Base-by-base conservation (phyloP, 2,329 filamentous ascomycete genomes). In the Fusarium zealandicum region DNA sequence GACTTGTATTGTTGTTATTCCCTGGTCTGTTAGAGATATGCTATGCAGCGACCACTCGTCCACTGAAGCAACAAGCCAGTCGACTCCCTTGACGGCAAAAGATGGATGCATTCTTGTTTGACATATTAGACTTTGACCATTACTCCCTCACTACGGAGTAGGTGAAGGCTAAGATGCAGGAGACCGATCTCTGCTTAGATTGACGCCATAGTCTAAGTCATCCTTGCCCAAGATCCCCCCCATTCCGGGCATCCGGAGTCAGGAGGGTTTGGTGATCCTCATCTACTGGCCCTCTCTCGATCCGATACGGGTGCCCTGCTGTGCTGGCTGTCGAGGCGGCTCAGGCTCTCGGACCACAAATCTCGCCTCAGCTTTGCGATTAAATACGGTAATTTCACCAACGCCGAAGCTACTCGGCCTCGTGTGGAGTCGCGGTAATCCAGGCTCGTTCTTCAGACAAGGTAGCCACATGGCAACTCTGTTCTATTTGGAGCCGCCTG, bases 301-400 rank as follows among this genome's bases (percentile, higher is more conserved):
- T 25, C 8, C 37, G 37, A 39, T 17, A 38, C 37, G 31, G 49
- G 42, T 54, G 41, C 38, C 35, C 25, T 46, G 30, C 30, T 59
- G 41, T 44, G 54, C 58, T 62, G 61, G 54, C 58, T 59, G 45
- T 22, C 6, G 12, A 28, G 39, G 33, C 37, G 41, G 40, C 14
- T 35, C 37, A 33, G 49, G 35, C 55, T 31, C 47, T 53, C 50
- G 28, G 48, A 39, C 50, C 37, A 17, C 52, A 52, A 57, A 56
- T 65, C 54, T 64, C 60, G 55, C 54, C 50, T 59, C 48, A 46
- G 49, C 45, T 63, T 57, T 35, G 37, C 36, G 41, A 63, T 46
- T 45, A 66, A 66, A 66, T 67, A 67, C 63, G 43, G 64, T 49
- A 67, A 67, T 67, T 67, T 67, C 41, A 61, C 41, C 30, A 56